Evolutionary conservation across 129 eudicot species (phyloP), one percentile per base, ranked within the genome.

Genomic region (Rutidosis leptorrhynchoides): DNA sequence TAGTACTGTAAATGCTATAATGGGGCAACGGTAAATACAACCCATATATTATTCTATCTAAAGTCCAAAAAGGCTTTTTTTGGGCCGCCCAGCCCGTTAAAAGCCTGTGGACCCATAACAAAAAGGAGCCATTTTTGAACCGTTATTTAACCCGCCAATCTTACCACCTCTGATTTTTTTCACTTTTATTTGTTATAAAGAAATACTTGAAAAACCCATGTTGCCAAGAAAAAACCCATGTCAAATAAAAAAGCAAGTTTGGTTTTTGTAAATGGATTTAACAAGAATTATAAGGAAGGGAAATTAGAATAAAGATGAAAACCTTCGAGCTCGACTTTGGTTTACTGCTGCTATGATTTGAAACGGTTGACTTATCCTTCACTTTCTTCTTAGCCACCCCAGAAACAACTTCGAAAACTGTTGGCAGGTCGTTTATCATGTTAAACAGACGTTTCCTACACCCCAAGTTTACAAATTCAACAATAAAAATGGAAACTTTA

Each of bases 331-430:
- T 85, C 67, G 87, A 69, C 81, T 85, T 85, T 26, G 83, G 72
- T 62, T 85, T 85, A 83, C 79, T 82, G 77, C 85, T 76, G 74
- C 84, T 82, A 73, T 82, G 84, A 66, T 85, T 85, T 28, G 91
- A 79, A 28, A 77, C 84, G 0, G 77, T 7, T 48, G 87, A 79
- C 74, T 82, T 85, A 33, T 84, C 90, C 64, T 85, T 85, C 40
- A 77, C 45, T 52, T 85, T 83, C 63, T 83, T 86, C 81, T 81
- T 86, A 6, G 84, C 84, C 24, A 62, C 70, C 43, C 88, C 88
- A 4, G 83, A 71, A 57, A 86, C 86, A 56, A 86, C 89, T 53
- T 80, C 94, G 1, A 71, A 80, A 40, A 80, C 70, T 57, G 89
- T 77, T 25, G 89, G 86, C 52, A 86, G 76, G 27, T 87, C 89